Evolutionary conservation across 2,329 filamentous ascomycete genomes (phyloP).

Genomic region (Alternaria novae-zelandiae): DNA sequence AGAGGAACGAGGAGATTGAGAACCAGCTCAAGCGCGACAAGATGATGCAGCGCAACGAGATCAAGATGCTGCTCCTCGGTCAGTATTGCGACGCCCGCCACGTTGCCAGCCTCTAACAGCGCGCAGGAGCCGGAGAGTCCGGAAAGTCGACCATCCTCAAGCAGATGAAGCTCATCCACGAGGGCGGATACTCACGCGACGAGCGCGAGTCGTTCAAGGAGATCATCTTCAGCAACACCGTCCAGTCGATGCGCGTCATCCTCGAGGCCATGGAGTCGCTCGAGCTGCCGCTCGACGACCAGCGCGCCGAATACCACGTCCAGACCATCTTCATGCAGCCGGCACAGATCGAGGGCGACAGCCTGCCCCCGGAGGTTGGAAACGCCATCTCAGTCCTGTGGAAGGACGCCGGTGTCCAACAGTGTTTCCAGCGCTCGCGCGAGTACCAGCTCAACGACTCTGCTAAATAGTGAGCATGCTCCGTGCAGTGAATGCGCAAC

Average conservation of each 20-base stretch:
- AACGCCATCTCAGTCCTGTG: constrained; percentile 90
- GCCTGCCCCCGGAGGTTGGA: constrained; percentile 91
- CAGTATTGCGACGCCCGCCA: constrained; percentile 51
- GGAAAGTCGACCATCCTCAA: constrained; percentile 94
- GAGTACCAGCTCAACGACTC: constrained; percentile 98
- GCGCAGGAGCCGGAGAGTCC: constrained; percentile 91
- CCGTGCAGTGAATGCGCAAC: neutral
- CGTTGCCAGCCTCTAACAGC: constrained; percentile 33
- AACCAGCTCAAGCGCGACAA: constrained; percentile 98
- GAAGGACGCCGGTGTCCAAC: constrained; percentile 90
- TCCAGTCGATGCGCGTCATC: constrained; percentile 74
- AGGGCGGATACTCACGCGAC: constrained; percentile 97
- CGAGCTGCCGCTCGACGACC: constrained; percentile 84
- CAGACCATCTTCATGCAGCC: constrained; percentile 99
- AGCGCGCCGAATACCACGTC: constrained; percentile 93
- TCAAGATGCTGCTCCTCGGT: constrained; percentile 99
- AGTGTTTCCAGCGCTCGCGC: constrained; percentile 93
- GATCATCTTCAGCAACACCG: constrained; percentile 75
- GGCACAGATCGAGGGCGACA: constrained; percentile 93
- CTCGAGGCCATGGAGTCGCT: constrained; percentile 73
- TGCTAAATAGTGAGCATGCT: constrained; percentile 80
- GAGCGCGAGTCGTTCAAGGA: constrained; percentile 74
- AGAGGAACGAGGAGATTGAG: constrained; percentile 99
- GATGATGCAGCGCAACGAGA: constrained; percentile 98
- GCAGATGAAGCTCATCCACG: constrained; percentile 99